Base-by-base conservation (phyloP, 805 yeast species). In the Blastobotrys chiropterorum region DNA sequence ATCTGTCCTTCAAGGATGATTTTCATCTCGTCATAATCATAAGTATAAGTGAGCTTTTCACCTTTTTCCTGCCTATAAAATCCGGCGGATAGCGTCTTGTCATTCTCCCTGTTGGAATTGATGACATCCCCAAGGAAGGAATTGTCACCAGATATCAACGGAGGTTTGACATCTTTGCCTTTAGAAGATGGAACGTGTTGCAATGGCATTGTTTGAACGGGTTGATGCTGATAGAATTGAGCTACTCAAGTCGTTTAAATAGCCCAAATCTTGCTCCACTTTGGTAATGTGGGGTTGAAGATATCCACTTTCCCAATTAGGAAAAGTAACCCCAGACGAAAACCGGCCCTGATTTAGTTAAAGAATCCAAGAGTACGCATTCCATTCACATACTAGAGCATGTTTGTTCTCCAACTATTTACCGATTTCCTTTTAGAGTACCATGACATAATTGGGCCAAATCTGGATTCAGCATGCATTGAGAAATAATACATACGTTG, bases 11-110 rank as follows among this genome's bases (percentile, higher is more conserved):
- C 87, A 56, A 83, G 74, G 65, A 81, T 77, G 59, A 83, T 72
- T 70, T 83, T 83, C 80, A 81, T 78, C 70, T 82, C 89, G 63
- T 83, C 86, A 68, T 82, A 79, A 62, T 69, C 71, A 71, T 83
- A 83, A 52, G 72, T 67, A 76, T 83, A 83, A n/a, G 78, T 86
- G 64, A 83, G 75, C 47, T 84, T 79, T 66, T 79, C 82, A 53
- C 89, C 89, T 51, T 72, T 71, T 67, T 81, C 84, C 69, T 83
- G 88, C 62, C 73, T 76, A 77, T 79, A 83, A 72, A 83, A 83
- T 49, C 90, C 90, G 64, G 82, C 74, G 15, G 82, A 68, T 57
- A 83, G 79, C 65, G 79, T 80, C 64, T 81, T 68, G 47, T 79
- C 87, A 48, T 72, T 66, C 59, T 80, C 81, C 50, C 82, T 83